phyloP scores from a whole-genome alignment of 805 yeast genomes.

The Spathaspora hagerdaliae region DNA sequence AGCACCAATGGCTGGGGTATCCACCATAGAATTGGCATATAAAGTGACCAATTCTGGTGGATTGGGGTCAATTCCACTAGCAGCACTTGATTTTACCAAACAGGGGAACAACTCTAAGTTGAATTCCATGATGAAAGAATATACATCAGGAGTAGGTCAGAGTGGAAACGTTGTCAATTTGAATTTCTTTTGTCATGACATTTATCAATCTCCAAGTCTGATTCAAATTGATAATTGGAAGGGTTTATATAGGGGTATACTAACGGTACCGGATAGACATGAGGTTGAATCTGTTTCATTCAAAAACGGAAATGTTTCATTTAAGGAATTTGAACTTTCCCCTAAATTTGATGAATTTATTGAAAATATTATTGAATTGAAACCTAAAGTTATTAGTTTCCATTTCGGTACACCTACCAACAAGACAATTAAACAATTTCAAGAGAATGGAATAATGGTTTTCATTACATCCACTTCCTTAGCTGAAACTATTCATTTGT shows the following conservation, averaged over 20 bases:
- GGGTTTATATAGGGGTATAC: conserved; percentile 10
- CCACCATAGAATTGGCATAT: conserved; percentile 43
- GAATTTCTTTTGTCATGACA: conserved; percentile 45
- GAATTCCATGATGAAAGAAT: conserved; percentile 5
- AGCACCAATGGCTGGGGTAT: conserved; percentile 60
- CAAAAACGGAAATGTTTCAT: conserved; percentile 23
- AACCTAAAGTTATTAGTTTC: conserved; percentile 48
- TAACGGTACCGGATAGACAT: conserved; percentile 4
- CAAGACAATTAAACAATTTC: conserved; percentile 27
- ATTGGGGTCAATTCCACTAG: conserved; percentile 47
- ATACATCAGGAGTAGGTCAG: no score
- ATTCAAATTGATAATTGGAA: conserved; percentile 21
- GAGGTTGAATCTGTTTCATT: conserved; percentile 7
- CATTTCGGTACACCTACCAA: conserved; percentile 48
- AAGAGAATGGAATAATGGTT: conserved; percentile 34
- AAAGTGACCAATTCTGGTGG: conserved; percentile 42
- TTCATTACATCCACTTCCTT: conserved; percentile 46
- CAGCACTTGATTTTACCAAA: conserved; percentile 22
- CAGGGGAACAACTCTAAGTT: conserved; percentile 10
- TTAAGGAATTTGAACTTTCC: conserved; percentile 23
- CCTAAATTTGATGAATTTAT: conserved; percentile 14
- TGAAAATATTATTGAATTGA: conserved; percentile 10
- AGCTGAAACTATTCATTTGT: conserved; percentile 34
- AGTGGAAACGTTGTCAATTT: conserved; percentile 28
- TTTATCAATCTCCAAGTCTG: conserved; percentile 16